These are phyloP conservation scores for Maudiozyma humilis DNA, from an alignment of 1,139 yeast species.

Conservation along the genomic window DNA sequence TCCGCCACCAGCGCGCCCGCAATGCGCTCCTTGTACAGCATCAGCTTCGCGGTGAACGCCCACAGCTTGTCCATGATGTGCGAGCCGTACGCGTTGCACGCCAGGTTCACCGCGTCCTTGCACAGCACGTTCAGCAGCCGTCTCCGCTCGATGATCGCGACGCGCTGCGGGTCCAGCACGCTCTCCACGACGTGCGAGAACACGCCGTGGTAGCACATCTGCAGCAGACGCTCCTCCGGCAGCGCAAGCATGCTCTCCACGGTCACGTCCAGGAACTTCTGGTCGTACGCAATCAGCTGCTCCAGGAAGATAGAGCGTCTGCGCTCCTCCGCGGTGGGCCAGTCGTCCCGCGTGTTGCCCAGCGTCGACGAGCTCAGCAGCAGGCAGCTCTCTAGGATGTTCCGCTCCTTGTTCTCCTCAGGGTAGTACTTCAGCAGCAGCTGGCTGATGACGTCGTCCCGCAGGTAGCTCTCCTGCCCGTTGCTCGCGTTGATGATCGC, in stretches of 20 bases:
- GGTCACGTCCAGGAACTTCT: slow-evolving; percentile 46
- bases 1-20: slow-evolving; percentile 60
- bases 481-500: slow-evolving; percentile 62
- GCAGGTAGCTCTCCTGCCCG: slow-evolving; percentile 49
- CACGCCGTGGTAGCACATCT: slow-evolving; percentile 80
- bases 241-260: slow-evolving; percentile 55
- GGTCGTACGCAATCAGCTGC: slow-evolving; percentile 59
- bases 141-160: slow-evolving; percentile 55
- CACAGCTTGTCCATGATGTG: slow-evolving; percentile 83
- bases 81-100: slow-evolving; percentile 87
- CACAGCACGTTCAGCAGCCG: slow-evolving; percentile 55
- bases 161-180: slow-evolving; percentile 44
- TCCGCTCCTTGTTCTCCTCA: slow-evolving; percentile 35
- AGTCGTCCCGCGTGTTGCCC: slow-evolving; percentile 75
- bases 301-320: slow-evolving; percentile 70
- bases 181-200: slow-evolving; percentile 78
- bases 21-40: slow-evolving; percentile 78
- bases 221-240: slow-evolving; percentile 49
- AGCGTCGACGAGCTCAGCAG: slow-evolving; percentile 61
- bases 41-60: slow-evolving; percentile 67
- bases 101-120: slow-evolving; percentile 48
- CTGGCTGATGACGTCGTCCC: slow-evolving; percentile 56
- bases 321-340: slow-evolving; percentile 90
- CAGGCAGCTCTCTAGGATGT: slow-evolving; percentile 60
- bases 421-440: slow-evolving; percentile 55